Conservation (phyloP, 2,329 filamentous ascomycete species). For the Cercospora sojina region DNA sequence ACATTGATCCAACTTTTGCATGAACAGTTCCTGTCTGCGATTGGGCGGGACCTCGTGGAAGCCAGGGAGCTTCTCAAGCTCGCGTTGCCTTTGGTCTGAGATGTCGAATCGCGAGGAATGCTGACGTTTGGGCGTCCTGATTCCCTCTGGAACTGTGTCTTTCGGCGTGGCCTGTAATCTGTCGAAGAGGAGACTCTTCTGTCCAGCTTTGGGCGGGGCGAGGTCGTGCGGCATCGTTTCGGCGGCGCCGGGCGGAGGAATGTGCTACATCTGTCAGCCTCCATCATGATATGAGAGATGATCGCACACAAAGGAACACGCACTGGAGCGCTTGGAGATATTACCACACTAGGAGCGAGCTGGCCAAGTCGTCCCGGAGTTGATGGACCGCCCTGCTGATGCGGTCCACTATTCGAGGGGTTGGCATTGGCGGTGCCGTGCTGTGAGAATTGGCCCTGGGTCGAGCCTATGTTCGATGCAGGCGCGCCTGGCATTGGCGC, state of each 20-base stretch:
- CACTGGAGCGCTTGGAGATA: constrained; percentile 91
- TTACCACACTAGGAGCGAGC: constrained; percentile 73
- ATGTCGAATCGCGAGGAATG: constrained; percentile 98
- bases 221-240: constrained; percentile 99
- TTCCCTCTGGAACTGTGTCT: constrained; percentile 83
- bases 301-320: constrained; percentile 42
- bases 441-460: constrained; percentile 27
- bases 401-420: constrained; percentile 21
- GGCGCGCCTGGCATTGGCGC: constrained; percentile 33
- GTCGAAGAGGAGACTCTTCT: constrained; percentile 86
- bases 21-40: constrained; percentile 91
- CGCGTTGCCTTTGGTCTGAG: constrained; percentile 81
- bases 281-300: background rate
- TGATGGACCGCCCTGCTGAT: constrained; percentile 27
- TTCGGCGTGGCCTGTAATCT: constrained; percentile 90
- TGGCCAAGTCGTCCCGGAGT: constrained; percentile 35
- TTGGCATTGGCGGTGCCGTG: constrained; percentile 24
- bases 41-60: constrained; percentile 98
- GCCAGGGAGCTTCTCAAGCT: constrained; percentile 93
- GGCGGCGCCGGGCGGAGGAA: constrained; percentile 85
- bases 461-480: constrained; percentile 25
- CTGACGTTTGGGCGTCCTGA: constrained; percentile 92
- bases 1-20: constrained; percentile 99
- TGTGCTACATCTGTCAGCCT: constrained; percentile 60
- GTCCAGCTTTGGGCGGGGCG: constrained; percentile 84